phyloP scores from a whole-genome alignment of 495 filamentous ascomycete genomes.

The Trichoderma reesei region DNA sequence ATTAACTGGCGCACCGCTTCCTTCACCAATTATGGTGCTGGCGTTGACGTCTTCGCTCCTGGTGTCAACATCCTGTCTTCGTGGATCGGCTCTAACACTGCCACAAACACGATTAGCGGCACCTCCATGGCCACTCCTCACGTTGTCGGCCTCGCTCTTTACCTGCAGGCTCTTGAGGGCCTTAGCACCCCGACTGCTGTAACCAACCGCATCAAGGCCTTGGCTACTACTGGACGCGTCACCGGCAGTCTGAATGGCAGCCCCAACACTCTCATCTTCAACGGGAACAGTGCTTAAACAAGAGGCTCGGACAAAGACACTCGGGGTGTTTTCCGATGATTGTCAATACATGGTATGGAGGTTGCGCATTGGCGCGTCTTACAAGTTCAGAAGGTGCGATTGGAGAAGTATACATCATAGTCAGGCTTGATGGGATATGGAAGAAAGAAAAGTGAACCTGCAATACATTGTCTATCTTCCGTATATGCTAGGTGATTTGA shows the following conservation, averaged over 20 bases:
- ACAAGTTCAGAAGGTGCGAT: no score
- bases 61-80: conserved; percentile 26
- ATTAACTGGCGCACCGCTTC: conserved; percentile 26
- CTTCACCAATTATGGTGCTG: conserved; percentile 41
- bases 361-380: no score
- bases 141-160: conserved; percentile 36
- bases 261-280: conserved; percentile 33
- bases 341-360: no score
- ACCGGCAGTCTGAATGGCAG: conserved; percentile 22
- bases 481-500: no score
- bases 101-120: conserved; percentile 46
- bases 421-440: no score
- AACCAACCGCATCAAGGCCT: conserved; percentile 43
- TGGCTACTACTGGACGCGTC: conserved; percentile 31
- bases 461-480: no score
- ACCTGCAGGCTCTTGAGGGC: conserved; percentile 4
- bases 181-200: conserved; percentile 31
- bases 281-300: conserved; percentile 31
- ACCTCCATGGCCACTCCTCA: conserved; percentile 51
- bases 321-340: no score
- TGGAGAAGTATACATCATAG: no score
- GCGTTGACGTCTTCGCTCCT: conserved; percentile 34
- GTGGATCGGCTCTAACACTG: conserved; percentile 21
- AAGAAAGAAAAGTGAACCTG: no score
- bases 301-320: no score